Percentiles rank a stretch among this genome's conserved stretches.
Evolutionary conservation across 345 rosid genomes (phyloP).

Genomic region (Camelina laxa): DNA sequence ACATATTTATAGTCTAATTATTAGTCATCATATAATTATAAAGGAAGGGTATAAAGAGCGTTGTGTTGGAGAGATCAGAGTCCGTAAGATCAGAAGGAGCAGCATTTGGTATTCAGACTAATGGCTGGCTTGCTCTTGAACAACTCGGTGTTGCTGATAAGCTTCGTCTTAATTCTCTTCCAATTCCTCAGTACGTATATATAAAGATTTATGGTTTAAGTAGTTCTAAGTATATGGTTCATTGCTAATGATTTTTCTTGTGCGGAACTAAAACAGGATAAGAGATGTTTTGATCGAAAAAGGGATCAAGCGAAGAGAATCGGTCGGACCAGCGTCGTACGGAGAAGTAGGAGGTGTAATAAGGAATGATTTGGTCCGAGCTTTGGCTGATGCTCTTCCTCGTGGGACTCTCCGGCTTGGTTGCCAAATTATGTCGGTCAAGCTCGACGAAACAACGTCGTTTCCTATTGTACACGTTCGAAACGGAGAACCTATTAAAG

Average conservation of each 20-base stretch:
- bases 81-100: constrained; percentile 52
- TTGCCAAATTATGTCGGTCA: constrained; percentile 42
- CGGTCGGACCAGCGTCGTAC: constrained; percentile 15
- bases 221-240: background rate
- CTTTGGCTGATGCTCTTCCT: constrained; percentile 55
- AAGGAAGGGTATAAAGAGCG: constrained; percentile 65
- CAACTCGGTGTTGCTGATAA: constrained; percentile 56
- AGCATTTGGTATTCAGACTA: constrained; percentile 53
- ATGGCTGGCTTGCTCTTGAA: constrained; percentile 72
- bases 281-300: constrained; percentile 31
- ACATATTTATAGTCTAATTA: background rate
- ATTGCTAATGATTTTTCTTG: background rate
- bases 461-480: constrained; percentile 42
- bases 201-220: background rate
- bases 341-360: constrained; percentile 60
- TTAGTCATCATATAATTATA: background rate
- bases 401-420: constrained; percentile 47
- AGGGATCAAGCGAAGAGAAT: constrained; percentile 31
- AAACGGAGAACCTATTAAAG: constrained; percentile 48
- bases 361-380: constrained; percentile 53
- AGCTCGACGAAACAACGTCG: constrained; percentile 43
- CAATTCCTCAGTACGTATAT: constrained; percentile 42
- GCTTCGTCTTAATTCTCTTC: constrained; percentile 50
- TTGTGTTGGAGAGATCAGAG: constrained; percentile 61
- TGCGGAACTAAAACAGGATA: constrained; percentile 19